Evolutionary conservation across 1,284 basidiomycete genomes (phyloP), one percentile per base, ranked within the genome.

Genomic region (Trichosporon coremiiforme): DNA sequence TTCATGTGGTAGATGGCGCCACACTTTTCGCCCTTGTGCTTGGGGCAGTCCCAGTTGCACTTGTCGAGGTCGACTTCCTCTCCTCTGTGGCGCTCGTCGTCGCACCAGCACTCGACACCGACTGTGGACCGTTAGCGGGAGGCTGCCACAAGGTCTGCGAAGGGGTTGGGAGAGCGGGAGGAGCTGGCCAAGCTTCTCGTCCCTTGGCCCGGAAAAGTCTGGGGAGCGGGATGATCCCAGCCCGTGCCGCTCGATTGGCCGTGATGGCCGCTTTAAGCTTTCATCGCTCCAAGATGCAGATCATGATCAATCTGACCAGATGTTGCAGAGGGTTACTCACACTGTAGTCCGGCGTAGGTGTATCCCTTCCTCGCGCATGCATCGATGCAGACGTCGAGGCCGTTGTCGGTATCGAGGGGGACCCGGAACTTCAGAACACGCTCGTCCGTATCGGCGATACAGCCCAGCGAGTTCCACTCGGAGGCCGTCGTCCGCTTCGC

Each of bases 281-380:
- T 53, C 50, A 53, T 13, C 20, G 10, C 50, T 25, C 20, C 8
- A 9, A 53, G 7, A 10, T 10, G 33, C 33, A 22, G 4, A 25
- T 6, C 50, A 38, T 13, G 20, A 20, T 10, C 20, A 12, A 50
- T 17, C 17, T 20, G 47, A 20, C 9, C 20, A 50, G 47, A 17
- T 36, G 35, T 36, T 10, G 35, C 25, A 25, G 55, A 17, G 31
- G 31, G 35, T 2, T 45, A 70, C 71, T 73, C 66, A 73, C 71
- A 81, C 73, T 84, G 77, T 20, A 82, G 72, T 68, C 82, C 83
- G 41, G 81, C 81, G 64, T 75, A 82, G 15, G 71, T 74, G 77
- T 77, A 84, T 1, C 80, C 80, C 57, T 69, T 69, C 65, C 74
- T 73, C 50, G 78, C 76, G 70, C 83, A 84, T 15, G 71, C 69